Percentiles rank a stretch among this genome's conserved stretches.
Conservation (phyloP, 768 basidiomycete genomes). For the Termitomyces bulborhizus region DNA sequence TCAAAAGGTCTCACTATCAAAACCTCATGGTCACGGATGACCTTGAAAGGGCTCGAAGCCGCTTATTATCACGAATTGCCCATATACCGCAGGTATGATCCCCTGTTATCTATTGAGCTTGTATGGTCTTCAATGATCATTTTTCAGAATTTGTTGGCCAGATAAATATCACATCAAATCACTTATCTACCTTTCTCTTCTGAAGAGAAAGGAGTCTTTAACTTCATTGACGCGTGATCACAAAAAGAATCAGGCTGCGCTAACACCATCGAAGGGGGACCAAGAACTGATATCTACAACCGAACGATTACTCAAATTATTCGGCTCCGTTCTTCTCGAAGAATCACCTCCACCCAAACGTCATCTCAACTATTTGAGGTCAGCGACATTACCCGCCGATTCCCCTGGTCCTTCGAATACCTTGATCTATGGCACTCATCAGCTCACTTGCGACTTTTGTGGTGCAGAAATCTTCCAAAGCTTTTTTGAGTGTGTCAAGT, state of each 20-base stretch:
- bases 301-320: slow-evolving; percentile 34
- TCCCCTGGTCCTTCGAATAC: neutral
- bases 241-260: neutral
- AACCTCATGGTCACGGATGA: slow-evolving; percentile 85
- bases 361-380: slow-evolving; percentile 14
- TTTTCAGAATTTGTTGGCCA: slow-evolving; percentile 62
- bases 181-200: slow-evolving; percentile 52
- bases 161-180: slow-evolving; percentile 75
- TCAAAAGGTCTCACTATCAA: slow-evolving; percentile 76
- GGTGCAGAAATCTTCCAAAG: slow-evolving; percentile 77
- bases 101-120: slow-evolving; percentile 5
- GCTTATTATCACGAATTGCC: slow-evolving; percentile 73
- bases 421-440: slow-evolving; percentile 12
- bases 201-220: slow-evolving; percentile 13
- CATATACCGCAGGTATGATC: slow-evolving; percentile 63
- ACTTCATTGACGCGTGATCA: neutral
- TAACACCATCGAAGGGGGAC: neutral
- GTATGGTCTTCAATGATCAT: neutral
- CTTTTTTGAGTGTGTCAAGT: slow-evolving; percentile 64
- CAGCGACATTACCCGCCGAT: neutral
- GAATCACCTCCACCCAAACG: slow-evolving; percentile 30
- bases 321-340: slow-evolving; percentile 45
- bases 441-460: slow-evolving; percentile 69
- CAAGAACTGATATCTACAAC: slow-evolving; percentile 19
- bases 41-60: slow-evolving; percentile 46